These are phyloP conservation scores for Sequoia sempervirens DNA, from an alignment of 75 land plant genomes.

Conservation along the genomic window DNA sequence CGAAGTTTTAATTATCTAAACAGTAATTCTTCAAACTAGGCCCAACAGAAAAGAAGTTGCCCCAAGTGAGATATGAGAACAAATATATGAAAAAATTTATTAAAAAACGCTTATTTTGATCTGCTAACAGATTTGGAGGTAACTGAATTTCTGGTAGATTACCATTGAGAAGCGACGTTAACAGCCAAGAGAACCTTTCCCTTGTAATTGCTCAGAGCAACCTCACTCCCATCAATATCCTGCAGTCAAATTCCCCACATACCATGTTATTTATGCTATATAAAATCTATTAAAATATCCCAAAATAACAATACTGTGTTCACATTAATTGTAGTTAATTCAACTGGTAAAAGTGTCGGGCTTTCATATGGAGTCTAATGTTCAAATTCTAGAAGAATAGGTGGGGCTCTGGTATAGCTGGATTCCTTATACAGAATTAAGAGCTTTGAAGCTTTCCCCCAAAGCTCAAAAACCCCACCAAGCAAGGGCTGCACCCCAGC, in stretches of 20 bases:
- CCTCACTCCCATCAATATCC: slow-evolving; percentile 77
- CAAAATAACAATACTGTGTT: not conserved
- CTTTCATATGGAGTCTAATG: not conserved
- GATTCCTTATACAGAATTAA: not conserved
- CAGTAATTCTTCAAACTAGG: not conserved
- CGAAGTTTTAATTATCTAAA: not conserved
- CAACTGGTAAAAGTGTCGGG: not conserved
- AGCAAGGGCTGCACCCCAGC: not conserved
- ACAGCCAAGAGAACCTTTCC: slow-evolving; percentile 75
- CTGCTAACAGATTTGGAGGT: not conserved
- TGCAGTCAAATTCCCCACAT: slow-evolving; percentile 8
- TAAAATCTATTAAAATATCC: not conserved
- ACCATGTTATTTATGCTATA: not conserved
- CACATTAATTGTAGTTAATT: not conserved
- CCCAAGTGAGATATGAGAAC: not conserved
- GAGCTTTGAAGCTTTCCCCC: not conserved
- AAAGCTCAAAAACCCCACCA: not conserved
- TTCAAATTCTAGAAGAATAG: not conserved
- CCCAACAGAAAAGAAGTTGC: not conserved
- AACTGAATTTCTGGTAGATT: slow-evolving; percentile 4
- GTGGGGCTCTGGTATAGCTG: not conserved
- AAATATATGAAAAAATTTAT: not conserved
- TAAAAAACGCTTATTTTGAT: not conserved
- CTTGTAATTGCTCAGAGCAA: slow-evolving; percentile 66
- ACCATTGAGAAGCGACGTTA: slow-evolving; percentile 92